A percentile compares a stretch with the other conserved stretches of the same genome.
Conservation (phyloP, 2,329 filamentous ascomycete species). For the Penicillium vulpinum region DNA sequence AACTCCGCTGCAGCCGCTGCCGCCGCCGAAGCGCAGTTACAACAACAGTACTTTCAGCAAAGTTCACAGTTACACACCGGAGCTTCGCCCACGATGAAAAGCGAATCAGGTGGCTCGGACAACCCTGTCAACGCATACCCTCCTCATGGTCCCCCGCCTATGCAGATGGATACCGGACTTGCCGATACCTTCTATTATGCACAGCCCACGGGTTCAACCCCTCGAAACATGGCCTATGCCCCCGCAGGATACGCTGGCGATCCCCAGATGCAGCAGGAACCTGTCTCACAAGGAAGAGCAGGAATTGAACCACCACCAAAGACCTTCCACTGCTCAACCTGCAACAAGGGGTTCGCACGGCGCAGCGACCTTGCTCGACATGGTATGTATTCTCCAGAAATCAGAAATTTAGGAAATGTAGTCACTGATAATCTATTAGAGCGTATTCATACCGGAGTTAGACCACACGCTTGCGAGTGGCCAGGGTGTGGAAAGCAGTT, state of each 20-base stretch:
- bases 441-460: slow-evolving; percentile 87
- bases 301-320: slow-evolving; percentile 58
- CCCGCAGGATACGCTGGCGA: slow-evolving; percentile 49
- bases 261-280: slow-evolving; percentile 48
- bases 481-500: slow-evolving; percentile 91
- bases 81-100: slow-evolving; percentile 57
- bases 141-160: slow-evolving; percentile 54
- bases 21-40: slow-evolving; percentile 45
- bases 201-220: slow-evolving; percentile 46
- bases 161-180: slow-evolving; percentile 46
- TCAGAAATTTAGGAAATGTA: neutral
- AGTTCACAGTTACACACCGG: slow-evolving; percentile 39
- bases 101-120: slow-evolving; percentile 59
- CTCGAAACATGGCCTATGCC: slow-evolving; percentile 58
- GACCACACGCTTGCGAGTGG: slow-evolving; percentile 90
- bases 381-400: slow-evolving; percentile 60
- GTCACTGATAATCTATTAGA: slow-evolving; percentile 55
- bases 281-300: slow-evolving; percentile 45
- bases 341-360: slow-evolving; percentile 86
- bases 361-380: slow-evolving; percentile 92
- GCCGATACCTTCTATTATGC: slow-evolving; percentile 27
- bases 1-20: slow-evolving; percentile 46
- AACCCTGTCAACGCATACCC: slow-evolving; percentile 59
- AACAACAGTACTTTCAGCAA: slow-evolving; percentile 48
- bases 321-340: slow-evolving; percentile 85